Conservation (phyloP, 768 basidiomycete genomes). For the Saitozyma podzolica region DNA sequence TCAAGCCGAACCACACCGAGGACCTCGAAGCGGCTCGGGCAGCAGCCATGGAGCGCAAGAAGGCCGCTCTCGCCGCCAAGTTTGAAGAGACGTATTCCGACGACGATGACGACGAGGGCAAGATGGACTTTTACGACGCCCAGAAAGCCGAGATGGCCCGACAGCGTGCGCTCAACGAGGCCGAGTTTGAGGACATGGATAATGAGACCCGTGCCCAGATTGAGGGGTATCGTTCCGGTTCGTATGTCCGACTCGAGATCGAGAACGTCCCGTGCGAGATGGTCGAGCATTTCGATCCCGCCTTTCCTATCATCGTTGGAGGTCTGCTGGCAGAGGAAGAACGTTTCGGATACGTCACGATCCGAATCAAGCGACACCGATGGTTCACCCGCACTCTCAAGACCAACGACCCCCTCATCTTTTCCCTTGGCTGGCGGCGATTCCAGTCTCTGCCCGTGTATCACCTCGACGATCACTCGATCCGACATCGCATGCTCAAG, state of each 20-base stretch:
- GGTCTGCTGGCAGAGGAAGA: conserved; percentile 88
- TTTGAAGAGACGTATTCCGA: conserved; percentile 96
- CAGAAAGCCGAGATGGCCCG: conserved; percentile 88
- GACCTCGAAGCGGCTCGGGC: conserved; percentile 47
- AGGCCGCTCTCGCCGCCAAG: conserved; percentile 86
- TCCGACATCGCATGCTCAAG: conserved; percentile 98
- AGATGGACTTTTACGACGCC: conserved; percentile 83
- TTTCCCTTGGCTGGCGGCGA: conserved; percentile 96
- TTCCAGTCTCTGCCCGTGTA: conserved; percentile 96
- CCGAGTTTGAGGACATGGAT: conserved; percentile 76
- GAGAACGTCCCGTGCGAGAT: conserved; percentile 82
- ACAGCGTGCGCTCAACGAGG: conserved; percentile 79
- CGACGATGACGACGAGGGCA: conserved; percentile 53
- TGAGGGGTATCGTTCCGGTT: conserved; percentile 86
- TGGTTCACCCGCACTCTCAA: conserved; percentile 91
- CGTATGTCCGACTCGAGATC: conserved; percentile 91
- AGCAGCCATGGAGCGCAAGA: conserved; percentile 72
- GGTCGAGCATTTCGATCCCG: conserved; percentile 87
- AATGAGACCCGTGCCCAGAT: conserved; percentile 74
- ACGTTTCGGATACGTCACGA: conserved; percentile 88
- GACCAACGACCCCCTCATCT: conserved; percentile 92
- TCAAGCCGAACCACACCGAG: conserved; percentile 45
- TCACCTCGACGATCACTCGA: conserved; percentile 94
- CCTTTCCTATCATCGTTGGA: conserved; percentile 86
- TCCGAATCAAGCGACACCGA: conserved; percentile 91